These are phyloP conservation scores for Pleurotus tuoliensis DNA, from an alignment of 768 basidiomycete species.

Conservation along the genomic window DNA sequence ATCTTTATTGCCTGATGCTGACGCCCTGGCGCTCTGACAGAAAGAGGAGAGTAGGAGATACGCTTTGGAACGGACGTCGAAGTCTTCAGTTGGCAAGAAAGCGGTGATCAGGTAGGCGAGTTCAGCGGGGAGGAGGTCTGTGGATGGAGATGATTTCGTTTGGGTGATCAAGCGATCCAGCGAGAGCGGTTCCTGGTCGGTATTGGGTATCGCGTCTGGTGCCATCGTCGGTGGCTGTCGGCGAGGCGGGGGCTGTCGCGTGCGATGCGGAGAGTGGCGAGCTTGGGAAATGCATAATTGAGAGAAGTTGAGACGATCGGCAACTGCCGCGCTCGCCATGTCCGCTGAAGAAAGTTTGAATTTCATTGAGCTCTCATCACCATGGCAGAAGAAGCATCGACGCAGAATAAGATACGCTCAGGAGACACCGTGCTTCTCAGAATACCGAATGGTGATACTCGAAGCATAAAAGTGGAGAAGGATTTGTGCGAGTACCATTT, in stretches of 20 bases:
- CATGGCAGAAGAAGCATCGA: neutral
- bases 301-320: neutral
- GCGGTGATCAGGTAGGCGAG: conserved; percentile 45
- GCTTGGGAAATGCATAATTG: neutral
- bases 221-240: neutral
- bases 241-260: neutral
- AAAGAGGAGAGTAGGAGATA: conserved; percentile 66
- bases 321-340: conserved; percentile 1
- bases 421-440: conserved; percentile 79
- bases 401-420: conserved; percentile 14
- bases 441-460: conserved; percentile 77
- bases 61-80: conserved; percentile 57
- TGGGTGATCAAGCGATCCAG: conserved; percentile 29
- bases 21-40: conserved; percentile 54
- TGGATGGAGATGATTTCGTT: conserved; percentile 22
- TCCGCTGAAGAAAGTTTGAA: neutral
- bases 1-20: conserved; percentile 41
- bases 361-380: no score
- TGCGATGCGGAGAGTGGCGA: neutral
- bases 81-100: conserved; percentile 45
- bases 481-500: conserved; percentile 52
- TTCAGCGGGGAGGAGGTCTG: conserved; percentile 49
- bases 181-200: conserved; percentile 11
- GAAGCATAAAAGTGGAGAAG: conserved; percentile 67
- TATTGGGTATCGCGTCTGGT: conserved; percentile 7